Conservation (phyloP, 163 green algal species). For the Volvox carteri region DNA sequence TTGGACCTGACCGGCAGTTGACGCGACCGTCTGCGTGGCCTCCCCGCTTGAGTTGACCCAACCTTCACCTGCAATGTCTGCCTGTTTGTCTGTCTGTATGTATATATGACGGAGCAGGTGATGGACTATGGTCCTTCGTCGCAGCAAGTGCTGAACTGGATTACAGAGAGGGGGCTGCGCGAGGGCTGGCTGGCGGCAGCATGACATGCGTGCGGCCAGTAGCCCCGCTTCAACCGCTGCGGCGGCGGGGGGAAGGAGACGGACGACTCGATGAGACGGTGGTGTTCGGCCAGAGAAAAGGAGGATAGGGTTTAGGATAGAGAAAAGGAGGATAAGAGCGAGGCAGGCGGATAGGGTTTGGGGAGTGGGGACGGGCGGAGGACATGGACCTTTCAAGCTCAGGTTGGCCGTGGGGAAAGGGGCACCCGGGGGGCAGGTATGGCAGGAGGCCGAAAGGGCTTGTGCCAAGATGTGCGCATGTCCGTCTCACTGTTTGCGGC, state of each 20-base stretch:
- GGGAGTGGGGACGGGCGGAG: no score
- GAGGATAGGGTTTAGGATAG: neutral
- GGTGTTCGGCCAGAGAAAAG: neutral
- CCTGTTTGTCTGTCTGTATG: neutral
- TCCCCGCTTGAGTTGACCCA: neutral
- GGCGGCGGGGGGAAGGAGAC: no score
- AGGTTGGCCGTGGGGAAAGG: no score
- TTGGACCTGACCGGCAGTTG: neutral
- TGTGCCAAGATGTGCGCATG: no score
- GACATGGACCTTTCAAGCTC: no score
- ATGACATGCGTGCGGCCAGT: no score
- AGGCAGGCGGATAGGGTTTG: no score
- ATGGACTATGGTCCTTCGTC: conserved; percentile 62
- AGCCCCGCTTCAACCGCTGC: no score
- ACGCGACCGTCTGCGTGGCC: neutral
- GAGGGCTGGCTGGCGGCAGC: conserved; percentile 46
- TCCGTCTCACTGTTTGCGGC: no score
- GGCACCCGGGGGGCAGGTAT: no score
- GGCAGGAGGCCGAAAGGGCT: no score
- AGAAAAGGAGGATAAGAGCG: neutral
- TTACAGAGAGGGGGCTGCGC: neutral
- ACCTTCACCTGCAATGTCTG: neutral
- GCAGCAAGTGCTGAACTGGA: conserved; percentile 23
- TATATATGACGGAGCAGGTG: neutral
- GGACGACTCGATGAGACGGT: no score